Base-by-base conservation (phyloP, 2,329 filamentous ascomycete species). In the Arthroderma uncinatum region DNA sequence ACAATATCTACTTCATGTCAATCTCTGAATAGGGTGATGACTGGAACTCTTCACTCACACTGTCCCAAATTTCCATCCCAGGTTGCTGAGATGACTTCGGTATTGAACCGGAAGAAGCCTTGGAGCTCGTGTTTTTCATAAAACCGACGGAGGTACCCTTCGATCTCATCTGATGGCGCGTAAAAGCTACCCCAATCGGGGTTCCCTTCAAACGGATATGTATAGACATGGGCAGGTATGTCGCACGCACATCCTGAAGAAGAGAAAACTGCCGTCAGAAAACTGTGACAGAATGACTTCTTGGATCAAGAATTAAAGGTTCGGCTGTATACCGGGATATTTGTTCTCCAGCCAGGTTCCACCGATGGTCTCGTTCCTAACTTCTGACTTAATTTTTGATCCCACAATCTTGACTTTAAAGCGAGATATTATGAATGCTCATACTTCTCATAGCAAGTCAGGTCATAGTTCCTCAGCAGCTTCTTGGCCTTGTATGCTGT, bases 391-490 rank as follows among this genome's bases (percentile, higher is more conserved):
- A 81, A 2, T 76, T 80, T 0, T 78, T 78, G 30, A 77, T 44
- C 19, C 73, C 81, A 63, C 72, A 85, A 83, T 65, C 34, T 9
- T 37, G 9, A 12, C 10, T 37, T 37, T 12, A n/a, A 37, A 12
- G 14, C 10, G 14, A 37, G 34, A 37, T n/a, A 30, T 86, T 78
- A 54, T 86, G 82, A 78, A 54, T 86, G 82, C 0, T 73, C 65
- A 61, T 87, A 87, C 71, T 87, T 87, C 65, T 87, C 84, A 55
- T 81, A 82, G 37, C 87, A 82, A 0, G 77, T 80, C 58, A 89
- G 69, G 47, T 86, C 72, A 52, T 89, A 79, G 0, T 79, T 78
- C 0, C 86, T 85, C 0, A 89, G 80, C 61, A 89, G 89, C 8
- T 73, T 78, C 0, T 85, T 85, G 0, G 90, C 72, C 7, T 89